Evolutionary conservation across 2,329 filamentous ascomycete species (phyloP), one percentile per base, ranked within the genome.

Genomic region (Colletotrichum kahawae): DNA sequence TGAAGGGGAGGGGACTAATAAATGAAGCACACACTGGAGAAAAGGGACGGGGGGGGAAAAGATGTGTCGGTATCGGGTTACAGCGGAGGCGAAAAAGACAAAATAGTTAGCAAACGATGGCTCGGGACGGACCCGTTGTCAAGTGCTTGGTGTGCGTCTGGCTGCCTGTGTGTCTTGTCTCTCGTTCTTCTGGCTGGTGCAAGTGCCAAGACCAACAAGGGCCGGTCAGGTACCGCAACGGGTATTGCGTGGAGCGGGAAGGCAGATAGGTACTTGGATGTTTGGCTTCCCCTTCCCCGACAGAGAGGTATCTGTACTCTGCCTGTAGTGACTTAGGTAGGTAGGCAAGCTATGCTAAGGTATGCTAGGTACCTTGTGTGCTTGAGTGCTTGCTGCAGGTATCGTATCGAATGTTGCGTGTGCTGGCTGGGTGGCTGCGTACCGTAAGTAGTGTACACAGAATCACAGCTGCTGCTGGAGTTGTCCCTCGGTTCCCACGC

Each of bases 121-220:
- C 51, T 68, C 67, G 63, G 64, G 56, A 71, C 27, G 72, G 63
- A 67, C 72, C 72, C 69, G 72, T 75, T 59, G 72, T 67, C 69
- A 64, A 72, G 54, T 64, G 31, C n/a, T 38, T 54, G 29, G 38
- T 33, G 29, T 21, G 54, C 38, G 33, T 48, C 29, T 56, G n/a
- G 27, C 29, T 31, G n/a, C 62, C 24, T 54, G 18, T 70, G 43
- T 27, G 54, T 60, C 16, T 34, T 34, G 57, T 60, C 29, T 62
- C 57, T 62, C 57, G 18, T 29, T 34, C 57, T n/a, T 60, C 2
- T 59, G 18, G 27, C 31, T 33, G 29, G 57, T 56, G 57, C 67
- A 70, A 64, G 54, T 63, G 67, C 67, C 67, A 64, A 70, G 67
- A 16, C 29, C 33, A 18, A 34, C 56, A 34, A 69, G 56, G 67